A percentile compares a stretch with the other conserved stretches of the same genome.
Conservation (phyloP, 1,284 basidiomycete species). For the Sanghuangporus baumii region DNA sequence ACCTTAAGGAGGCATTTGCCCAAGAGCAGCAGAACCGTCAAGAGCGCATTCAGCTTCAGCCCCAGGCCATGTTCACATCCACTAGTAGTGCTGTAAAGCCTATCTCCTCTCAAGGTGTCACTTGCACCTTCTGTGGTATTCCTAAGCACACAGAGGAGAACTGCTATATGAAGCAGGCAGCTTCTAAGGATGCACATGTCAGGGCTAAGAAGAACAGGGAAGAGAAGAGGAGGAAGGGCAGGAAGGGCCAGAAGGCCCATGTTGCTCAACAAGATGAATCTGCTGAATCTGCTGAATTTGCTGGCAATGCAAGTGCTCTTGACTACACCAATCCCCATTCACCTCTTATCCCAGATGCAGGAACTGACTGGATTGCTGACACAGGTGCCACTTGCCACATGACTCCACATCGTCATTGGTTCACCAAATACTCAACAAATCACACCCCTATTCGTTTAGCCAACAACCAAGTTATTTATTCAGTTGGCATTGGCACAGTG, state of each 20-base stretch:
- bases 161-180: neutral
- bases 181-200: neutral
- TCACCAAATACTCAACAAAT: neutral
- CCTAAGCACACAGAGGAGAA: neutral
- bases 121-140: neutral
- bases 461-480: neutral
- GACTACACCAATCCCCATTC: constrained; percentile 17
- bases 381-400: neutral
- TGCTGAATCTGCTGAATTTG: neutral
- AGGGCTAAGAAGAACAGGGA: neutral
- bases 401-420: neutral
- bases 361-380: neutral
- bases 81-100: neutral
- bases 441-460: neutral
- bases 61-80: too few relatives aligned
- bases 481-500: neutral
- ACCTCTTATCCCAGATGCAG: neutral
- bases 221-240: neutral
- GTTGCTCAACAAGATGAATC: neutral
- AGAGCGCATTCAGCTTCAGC: too few relatives aligned
- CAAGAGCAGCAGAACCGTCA: neutral
- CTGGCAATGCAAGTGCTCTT: neutral
- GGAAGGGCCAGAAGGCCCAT: neutral
- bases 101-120: neutral
- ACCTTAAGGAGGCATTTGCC: neutral